phyloP scores from a whole-genome alignment of 208 protist species.

The Wallacemonas rigidus region DNA sequence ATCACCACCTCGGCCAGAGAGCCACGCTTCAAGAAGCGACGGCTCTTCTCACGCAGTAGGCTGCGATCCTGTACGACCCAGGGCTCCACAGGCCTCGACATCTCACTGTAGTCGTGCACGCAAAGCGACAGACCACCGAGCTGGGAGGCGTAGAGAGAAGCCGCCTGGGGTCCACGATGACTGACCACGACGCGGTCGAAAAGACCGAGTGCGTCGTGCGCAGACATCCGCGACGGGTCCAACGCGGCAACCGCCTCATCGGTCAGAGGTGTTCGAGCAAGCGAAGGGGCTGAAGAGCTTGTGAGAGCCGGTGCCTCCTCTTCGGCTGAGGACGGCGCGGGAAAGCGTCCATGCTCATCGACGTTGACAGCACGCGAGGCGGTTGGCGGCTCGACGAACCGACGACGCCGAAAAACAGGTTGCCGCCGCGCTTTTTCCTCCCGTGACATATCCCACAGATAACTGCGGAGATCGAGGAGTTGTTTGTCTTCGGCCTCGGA shows the following conservation, averaged over 20 bases:
- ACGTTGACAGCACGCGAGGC: not conserved
- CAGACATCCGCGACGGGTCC: constrained; percentile 26
- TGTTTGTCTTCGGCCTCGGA: constrained; percentile 81
- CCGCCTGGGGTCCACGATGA: constrained; percentile 45
- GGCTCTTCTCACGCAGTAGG: constrained; percentile 26
- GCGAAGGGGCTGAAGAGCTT: not conserved
- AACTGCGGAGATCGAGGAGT: constrained; percentile 76
- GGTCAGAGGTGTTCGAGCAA: not conserved
- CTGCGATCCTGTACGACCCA: constrained; percentile 39
- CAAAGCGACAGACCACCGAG: constrained; percentile 72
- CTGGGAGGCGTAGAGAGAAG: constrained; percentile 60
- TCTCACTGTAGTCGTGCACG: constrained; percentile 75
- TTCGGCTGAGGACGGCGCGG: not conserved
- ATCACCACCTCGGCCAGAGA: constrained; percentile 46
- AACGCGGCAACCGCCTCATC: constrained; percentile 5
- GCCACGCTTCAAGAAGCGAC: constrained; percentile 44
- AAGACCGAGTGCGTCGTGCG: constrained; percentile 62
- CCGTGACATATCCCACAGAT: constrained; percentile 67
- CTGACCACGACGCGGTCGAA: constrained; percentile 71
- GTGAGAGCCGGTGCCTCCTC: not conserved
- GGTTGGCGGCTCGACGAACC: constrained; percentile 35
- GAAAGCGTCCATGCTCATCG: not conserved
- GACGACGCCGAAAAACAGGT: constrained; percentile 6
- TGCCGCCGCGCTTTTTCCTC: constrained; percentile 37
- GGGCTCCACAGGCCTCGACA: constrained; percentile 58